phyloP scores from a whole-genome alignment of 257 asterid genomes.

The Verbascum thapsus region DNA sequence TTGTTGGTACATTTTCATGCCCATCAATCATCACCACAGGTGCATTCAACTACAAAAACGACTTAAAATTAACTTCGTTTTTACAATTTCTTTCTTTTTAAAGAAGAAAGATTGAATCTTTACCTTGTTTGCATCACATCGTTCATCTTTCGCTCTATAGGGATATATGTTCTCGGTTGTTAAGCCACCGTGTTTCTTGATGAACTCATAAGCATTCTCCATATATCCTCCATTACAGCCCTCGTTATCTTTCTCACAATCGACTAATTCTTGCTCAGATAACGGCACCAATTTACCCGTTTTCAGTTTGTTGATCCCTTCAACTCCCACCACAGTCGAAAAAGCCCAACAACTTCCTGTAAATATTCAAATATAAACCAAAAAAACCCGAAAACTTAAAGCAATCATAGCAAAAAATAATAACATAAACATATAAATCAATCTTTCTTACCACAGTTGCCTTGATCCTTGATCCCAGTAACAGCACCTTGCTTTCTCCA shows the following conservation, averaged over 20 bases:
- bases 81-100: background rate
- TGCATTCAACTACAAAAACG: slow-evolving; percentile 55
- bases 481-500: slow-evolving; percentile 90
- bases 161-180: slow-evolving; percentile 73
- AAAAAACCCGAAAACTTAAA: background rate
- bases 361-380: slow-evolving; percentile 2
- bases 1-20: slow-evolving; percentile 69
- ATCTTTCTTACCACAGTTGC: slow-evolving; percentile 80
- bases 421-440: background rate
- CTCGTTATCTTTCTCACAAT: slow-evolving; percentile 71
- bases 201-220: slow-evolving; percentile 78
- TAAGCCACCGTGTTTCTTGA: slow-evolving; percentile 71
- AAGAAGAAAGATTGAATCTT: too few relatives aligned
- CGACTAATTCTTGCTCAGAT: slow-evolving; percentile 89
- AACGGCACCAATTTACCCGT: slow-evolving; percentile 66
- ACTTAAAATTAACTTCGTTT: background rate
- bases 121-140: slow-evolving; percentile 71
- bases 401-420: background rate
- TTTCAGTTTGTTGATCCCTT: slow-evolving; percentile 79
- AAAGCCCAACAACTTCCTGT: slow-evolving; percentile 95
- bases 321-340: slow-evolving; percentile 87
- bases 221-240: slow-evolving; percentile 89
- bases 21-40: slow-evolving; percentile 83
- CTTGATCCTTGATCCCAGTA: slow-evolving; percentile 79
- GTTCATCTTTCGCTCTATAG: slow-evolving; percentile 59